Percentiles rank a stretch among this genome's conserved stretches.
Evolutionary conservation across 2,329 filamentous ascomycete species (phyloP).

Genomic region (Talaromyces sp.): DNA sequence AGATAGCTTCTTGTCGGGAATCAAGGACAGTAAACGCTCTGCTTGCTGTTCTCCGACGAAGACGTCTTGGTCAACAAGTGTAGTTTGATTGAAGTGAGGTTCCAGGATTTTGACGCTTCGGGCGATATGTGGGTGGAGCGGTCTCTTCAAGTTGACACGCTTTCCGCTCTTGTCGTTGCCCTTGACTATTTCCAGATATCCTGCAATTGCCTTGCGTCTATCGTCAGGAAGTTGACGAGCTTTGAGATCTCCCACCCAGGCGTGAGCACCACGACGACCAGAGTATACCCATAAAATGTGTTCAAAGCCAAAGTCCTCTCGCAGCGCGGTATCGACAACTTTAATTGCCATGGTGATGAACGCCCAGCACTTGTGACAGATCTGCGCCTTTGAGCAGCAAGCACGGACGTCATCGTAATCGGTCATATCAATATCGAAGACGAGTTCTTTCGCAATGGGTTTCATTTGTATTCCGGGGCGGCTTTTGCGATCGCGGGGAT

Average conservation of each 20-base stretch:
- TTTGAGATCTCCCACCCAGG: conserved; percentile 92
- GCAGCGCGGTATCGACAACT: conserved; percentile 77
- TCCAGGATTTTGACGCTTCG: conserved; percentile 83
- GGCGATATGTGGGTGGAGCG: conserved; percentile 81
- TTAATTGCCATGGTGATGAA: conserved; percentile 99
- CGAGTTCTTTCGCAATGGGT: conserved; percentile 85
- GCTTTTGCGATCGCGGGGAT: conserved; percentile 88
- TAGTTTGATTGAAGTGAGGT: conserved; percentile 74
- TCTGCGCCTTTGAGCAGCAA: conserved; percentile 88
- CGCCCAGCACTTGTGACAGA: conserved; percentile 90
- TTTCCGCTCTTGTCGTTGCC: conserved; percentile 83
- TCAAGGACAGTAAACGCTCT: conserved; percentile 72
- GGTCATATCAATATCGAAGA: conserved; percentile 99
- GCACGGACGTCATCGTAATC: conserved; percentile 97
- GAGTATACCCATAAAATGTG: conserved; percentile 99
- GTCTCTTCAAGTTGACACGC: conserved; percentile 75
- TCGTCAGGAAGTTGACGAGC: conserved; percentile 81
- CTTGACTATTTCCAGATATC: conserved; percentile 84
- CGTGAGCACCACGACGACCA: conserved; percentile 90
- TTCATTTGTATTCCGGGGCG: conserved; percentile 74
- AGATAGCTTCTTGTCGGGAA: conserved; percentile 74
- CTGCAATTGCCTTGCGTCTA: conserved; percentile 76
- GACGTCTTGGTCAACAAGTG: conserved; percentile 80
- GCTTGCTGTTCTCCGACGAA: conserved; percentile 67
- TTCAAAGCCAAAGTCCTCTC: conserved; percentile 93